These are phyloP conservation scores for Amaranthus cruentus DNA, from an alignment of 148 eudicot species.

Conservation along the genomic window DNA sequence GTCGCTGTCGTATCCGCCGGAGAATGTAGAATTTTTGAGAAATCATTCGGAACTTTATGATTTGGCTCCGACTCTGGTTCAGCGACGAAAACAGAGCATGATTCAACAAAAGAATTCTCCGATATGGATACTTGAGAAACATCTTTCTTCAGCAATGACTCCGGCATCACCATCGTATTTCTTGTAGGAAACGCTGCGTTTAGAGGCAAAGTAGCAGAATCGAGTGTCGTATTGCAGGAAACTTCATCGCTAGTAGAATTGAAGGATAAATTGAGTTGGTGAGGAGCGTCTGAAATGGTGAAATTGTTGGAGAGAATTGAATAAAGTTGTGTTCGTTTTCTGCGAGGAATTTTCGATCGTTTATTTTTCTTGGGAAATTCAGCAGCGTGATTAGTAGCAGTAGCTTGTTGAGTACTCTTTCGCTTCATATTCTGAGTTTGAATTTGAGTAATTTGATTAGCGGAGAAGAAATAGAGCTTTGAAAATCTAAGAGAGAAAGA, in stretches of 20 bases:
- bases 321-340: slow-evolving; percentile 46
- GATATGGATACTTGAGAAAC: slow-evolving; percentile 33
- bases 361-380: slow-evolving; percentile 37
- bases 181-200: slow-evolving; percentile 23
- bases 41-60: slow-evolving; percentile 17
- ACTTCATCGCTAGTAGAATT: slow-evolving; percentile 36
- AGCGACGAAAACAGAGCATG: slow-evolving; percentile 35
- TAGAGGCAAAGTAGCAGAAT: slow-evolving; percentile 22
- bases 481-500: too few species aligned
- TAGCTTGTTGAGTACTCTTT: slow-evolving; percentile 19
- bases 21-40: slow-evolving; percentile 21
- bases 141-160: slow-evolving; percentile 9
- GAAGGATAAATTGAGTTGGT: slow-evolving; percentile 8
- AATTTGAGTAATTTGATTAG: too few species aligned
- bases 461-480: too few species aligned
- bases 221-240: slow-evolving; percentile 54
- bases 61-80: slow-evolving; percentile 30
- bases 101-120: slow-evolving; percentile 73
- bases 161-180: slow-evolving; percentile 20
- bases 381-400: not conserved
- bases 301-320: slow-evolving; percentile 30
- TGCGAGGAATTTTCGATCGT: slow-evolving; percentile 67
- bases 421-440: slow-evolving; percentile 24
- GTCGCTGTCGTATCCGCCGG: slow-evolving; percentile 31
- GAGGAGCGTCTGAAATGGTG: not conserved